Percentiles rank a stretch among this genome's conserved stretches.
Evolutionary conservation across 1,284 basidiomycete species (phyloP).

Genomic region (Pascua guehoae): DNA sequence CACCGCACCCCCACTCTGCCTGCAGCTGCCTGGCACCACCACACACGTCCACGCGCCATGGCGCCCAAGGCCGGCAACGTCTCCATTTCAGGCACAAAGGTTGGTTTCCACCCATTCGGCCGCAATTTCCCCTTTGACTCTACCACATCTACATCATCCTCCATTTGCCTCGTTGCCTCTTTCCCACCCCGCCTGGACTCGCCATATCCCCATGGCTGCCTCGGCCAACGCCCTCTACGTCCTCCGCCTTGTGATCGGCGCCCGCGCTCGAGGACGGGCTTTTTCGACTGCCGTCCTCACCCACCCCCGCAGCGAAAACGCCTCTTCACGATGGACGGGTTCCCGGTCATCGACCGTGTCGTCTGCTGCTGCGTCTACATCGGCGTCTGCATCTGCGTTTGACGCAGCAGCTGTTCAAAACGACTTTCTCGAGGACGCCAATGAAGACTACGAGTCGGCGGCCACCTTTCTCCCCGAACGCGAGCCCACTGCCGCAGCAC

Average conservation of each 20-base stretch:
- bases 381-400: neutral
- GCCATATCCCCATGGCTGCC: constrained; percentile 6
- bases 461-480: constrained; percentile 24
- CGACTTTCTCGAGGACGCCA: constrained; percentile 34
- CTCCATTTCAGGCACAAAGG: too few relatives aligned
- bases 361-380: neutral
- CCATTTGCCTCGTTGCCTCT: too few relatives aligned
- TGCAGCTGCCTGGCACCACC: too few relatives aligned
- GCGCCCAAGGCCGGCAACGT: too few relatives aligned
- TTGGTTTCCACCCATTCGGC: too few relatives aligned
- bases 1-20: too few relatives aligned
- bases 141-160: too few relatives aligned
- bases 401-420: neutral
- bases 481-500: constrained; percentile 4
- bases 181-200: neutral
- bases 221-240: constrained; percentile 21
- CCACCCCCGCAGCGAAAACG: neutral
- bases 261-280: neutral
- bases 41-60: too few relatives aligned
- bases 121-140: too few relatives aligned
- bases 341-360: neutral
- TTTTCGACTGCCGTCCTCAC: constrained; percentile 7
- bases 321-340: too few relatives aligned
- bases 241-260: constrained; percentile 17
- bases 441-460: constrained; percentile 27